phyloP scores from a whole-genome alignment of 306 rosid genomes.

The Quercus gilva region DNA sequence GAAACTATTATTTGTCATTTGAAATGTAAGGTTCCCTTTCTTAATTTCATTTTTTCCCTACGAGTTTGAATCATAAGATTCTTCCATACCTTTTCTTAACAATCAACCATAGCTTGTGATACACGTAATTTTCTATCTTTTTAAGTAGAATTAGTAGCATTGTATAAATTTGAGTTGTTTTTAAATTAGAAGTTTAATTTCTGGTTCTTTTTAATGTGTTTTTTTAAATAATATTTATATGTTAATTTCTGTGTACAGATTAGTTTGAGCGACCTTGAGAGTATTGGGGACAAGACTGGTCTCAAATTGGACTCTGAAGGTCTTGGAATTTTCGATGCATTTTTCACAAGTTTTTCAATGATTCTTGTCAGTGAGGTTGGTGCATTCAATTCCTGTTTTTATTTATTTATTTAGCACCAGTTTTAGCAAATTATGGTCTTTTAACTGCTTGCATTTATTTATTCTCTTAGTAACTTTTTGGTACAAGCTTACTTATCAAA shows the following conservation, averaged over 20 bases:
- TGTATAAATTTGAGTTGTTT: neutral
- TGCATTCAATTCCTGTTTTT: constrained; percentile 2
- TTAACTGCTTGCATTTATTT: neutral
- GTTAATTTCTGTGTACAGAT: constrained; percentile 41
- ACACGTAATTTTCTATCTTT: neutral
- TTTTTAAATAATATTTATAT: neutral
- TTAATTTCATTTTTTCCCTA: neutral
- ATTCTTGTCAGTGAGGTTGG: constrained; percentile 94
- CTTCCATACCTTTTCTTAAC: too few species aligned
- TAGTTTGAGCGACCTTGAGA: constrained; percentile 37
- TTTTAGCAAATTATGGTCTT: neutral
- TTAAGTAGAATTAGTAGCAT: neutral
- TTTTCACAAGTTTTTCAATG: constrained; percentile 88
- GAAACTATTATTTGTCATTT: neutral
- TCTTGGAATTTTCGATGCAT: constrained; percentile 84
- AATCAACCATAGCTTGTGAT: neutral
- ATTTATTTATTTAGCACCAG: neutral
- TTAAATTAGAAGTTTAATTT: neutral
- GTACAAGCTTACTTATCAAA: too few species aligned
- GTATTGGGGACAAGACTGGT: constrained; percentile 27
- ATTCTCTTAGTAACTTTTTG: too few species aligned
- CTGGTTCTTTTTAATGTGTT: neutral
- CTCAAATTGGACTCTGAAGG: constrained; percentile 65
- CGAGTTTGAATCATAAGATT: neutral
- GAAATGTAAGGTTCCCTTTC: neutral